phyloP scores from a whole-genome alignment of 371 early-diverging fungal genomes.

The Lichtheimia corymbifera region DNA sequence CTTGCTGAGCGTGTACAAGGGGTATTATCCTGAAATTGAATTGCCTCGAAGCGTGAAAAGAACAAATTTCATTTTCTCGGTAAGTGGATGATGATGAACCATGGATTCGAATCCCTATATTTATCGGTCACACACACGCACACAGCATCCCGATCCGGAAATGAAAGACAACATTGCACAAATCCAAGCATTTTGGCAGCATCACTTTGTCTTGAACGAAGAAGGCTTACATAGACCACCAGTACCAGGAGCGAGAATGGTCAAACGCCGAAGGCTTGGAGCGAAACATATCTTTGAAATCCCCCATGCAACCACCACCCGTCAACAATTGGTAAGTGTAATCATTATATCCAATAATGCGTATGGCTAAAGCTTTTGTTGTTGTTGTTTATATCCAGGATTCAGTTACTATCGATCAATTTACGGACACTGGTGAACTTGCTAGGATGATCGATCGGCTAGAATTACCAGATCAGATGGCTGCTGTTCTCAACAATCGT shows the following conservation, averaged over 20 bases:
- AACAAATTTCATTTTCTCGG: background rate
- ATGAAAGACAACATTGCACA: slow-evolving; percentile 25
- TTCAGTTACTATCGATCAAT: slow-evolving; percentile 15
- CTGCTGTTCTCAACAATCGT: slow-evolving; percentile 44
- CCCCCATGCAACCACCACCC: no score
- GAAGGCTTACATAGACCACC: no score
- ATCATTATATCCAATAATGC: no score
- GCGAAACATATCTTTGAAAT: no score
- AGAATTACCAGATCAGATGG: slow-evolving; percentile 47
- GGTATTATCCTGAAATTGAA: slow-evolving; percentile 36
- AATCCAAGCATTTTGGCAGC: slow-evolving; percentile 17
- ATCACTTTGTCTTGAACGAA: no score
- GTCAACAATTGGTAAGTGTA: no score
- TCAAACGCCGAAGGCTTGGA: no score
- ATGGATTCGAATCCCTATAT: background rate
- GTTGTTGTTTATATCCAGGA: slow-evolving; percentile 1
- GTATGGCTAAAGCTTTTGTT: no score
- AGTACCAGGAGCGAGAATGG: no score
- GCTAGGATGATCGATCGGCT: slow-evolving; percentile 42
- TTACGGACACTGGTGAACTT: slow-evolving; percentile 20
- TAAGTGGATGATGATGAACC: no score
- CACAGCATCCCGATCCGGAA: slow-evolving; percentile 41
- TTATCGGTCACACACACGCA: background rate
- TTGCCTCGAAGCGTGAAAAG: slow-evolving; percentile 20
- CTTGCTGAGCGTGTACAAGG: slow-evolving; percentile 41